Percentiles rank a stretch among this genome's conserved stretches.
These are phyloP conservation scores for Quercus wislizeni DNA, from an alignment of 306 rosid species.

Conservation along the genomic window DNA sequence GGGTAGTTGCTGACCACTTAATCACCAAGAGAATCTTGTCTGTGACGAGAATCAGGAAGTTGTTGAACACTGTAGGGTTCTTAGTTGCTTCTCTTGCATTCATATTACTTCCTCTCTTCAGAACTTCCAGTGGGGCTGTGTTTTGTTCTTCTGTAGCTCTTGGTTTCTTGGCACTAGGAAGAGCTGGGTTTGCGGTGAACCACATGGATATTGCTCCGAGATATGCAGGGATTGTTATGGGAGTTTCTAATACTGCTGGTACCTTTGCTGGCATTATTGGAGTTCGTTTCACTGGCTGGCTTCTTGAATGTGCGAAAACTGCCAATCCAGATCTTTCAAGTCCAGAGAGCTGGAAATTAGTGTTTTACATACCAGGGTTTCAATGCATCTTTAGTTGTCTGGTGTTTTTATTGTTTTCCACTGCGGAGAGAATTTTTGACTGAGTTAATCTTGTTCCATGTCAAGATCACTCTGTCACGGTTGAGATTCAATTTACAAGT, in stretches of 20 bases:
- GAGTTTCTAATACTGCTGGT: conserved; percentile 95
- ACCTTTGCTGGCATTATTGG: conserved; percentile 93
- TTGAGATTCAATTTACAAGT: not conserved
- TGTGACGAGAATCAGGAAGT: conserved; percentile 73
- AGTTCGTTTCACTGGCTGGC: conserved; percentile 80
- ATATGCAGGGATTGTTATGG: conserved; percentile 98
- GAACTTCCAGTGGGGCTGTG: conserved; percentile 87
- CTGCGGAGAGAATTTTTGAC: conserved; percentile 94
- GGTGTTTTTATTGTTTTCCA: conserved; percentile 70
- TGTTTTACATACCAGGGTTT: conserved; percentile 80
- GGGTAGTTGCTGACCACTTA: conserved; percentile 77
- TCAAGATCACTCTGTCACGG: not conserved
- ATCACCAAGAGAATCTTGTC: conserved; percentile 73
- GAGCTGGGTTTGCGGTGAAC: conserved; percentile 97
- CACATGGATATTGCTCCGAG: conserved; percentile 98
- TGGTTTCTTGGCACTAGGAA: conserved; percentile 93
- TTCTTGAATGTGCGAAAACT: conserved; percentile 82
- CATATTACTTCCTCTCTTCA: conserved; percentile 69
- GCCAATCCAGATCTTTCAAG: conserved; percentile 73
- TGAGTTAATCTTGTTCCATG: conserved; percentile 41
- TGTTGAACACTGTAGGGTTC: conserved; percentile 82
- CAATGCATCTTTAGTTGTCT: conserved; percentile 80
- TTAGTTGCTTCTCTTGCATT: conserved; percentile 80
- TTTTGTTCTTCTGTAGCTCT: conserved; percentile 94
- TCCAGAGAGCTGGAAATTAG: conserved; percentile 85